Evolutionary conservation across 257 asterid genomes (phyloP), one percentile per base, ranked within the genome.

Genomic region (Fraxinus excelsior): DNA sequence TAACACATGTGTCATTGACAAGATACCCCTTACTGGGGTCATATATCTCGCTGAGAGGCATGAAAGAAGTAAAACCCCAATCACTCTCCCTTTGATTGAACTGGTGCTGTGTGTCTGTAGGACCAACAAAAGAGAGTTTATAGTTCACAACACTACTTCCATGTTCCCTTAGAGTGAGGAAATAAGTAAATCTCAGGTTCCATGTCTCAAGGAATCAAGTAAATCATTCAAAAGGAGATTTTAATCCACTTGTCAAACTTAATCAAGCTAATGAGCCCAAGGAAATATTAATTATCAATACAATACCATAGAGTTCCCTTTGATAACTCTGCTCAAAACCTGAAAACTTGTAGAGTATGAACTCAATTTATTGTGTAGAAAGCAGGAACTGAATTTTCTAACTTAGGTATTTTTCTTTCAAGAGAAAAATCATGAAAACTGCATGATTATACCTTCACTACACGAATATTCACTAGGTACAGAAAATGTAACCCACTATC

Each of bases 51-150:
- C 92, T 80, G 65, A 93, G 96, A 84, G 93, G 96, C 98, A 95
- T 93, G 93, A 95, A 93, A 78, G 97, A 89, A 26, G 97, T 93
- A 87, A 93, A 95, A 74, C 99, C 99, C 99, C 99, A 95, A 79
- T 95, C 99, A 82, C 98, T 90, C 88, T 93, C 97, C 88, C 96
- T 89, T 81, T 90, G 96, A 80, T 90, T 94, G 89, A 95, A 95
- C 85, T 90, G 97, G 85, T 95, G 99, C 67, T 95, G 98, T 21
- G 99, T 88, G 79, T 95, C 99, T 95, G 95, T 83, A 79, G 71
- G 84, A 85, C 56, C 73, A 72, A 82, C 28, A 71, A 60, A 60
- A 19, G 78, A 81, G 68, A 46, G 72, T 26, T 37, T 26, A 74
- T 44, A 58, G 68, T 35, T 31, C 60, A 78, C 26, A 82, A 53